Evolutionary conservation across 2,329 filamentous ascomycete genomes (phyloP), one percentile per base, ranked within the genome.

Genomic region (Chrysoporthe puriensis): DNA sequence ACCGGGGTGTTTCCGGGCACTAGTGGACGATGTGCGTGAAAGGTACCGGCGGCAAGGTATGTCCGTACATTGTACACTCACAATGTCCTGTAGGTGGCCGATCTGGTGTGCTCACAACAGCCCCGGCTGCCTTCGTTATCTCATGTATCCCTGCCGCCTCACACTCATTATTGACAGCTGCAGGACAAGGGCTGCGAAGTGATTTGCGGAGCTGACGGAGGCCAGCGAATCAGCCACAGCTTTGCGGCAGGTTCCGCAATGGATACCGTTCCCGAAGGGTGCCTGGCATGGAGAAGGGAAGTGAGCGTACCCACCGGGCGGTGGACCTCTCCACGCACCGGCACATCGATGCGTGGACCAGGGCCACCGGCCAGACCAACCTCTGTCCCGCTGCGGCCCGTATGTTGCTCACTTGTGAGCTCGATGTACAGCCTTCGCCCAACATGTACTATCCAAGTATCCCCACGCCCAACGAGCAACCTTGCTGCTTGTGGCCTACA

Each of bases 371-470:
- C 63, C 63, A 64, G 63, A 57, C 63, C 36, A 64, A 59, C 43
- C 7, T 50, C 65, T 65, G 50, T 67, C 58, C 62, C 65, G 66
- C 65, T 52, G 40, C 62, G 58, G 68, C 64, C 67, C 64, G 64
- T 69, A 64, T 60, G 57, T 48, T 64, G 43, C 66, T 63, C 59
- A 46, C 63, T 62, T 62, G 65, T 48, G 60, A 44, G 34, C 32
- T 62, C 46, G n/a, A 50, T 63, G 65, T 69, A 69, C 68, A 62
- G 58, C 40, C 62, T 56, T 62, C 21, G 58, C 65, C 68, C 65
- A 60, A 54, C 62, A 69, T 42, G 68, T 69, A 69, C 68, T 60
- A 43, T 4, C 60, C 58, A 65, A 54, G 65, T 69, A 69, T 59
- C 42, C 68, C 50, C 57, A 44, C 50, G 48, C 44, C 65, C 56